Percentiles rank a stretch among this genome's conserved stretches.
Evolutionary conservation across 495 filamentous ascomycete genomes (phyloP).

Genomic region (Platismatia glauca): DNA sequence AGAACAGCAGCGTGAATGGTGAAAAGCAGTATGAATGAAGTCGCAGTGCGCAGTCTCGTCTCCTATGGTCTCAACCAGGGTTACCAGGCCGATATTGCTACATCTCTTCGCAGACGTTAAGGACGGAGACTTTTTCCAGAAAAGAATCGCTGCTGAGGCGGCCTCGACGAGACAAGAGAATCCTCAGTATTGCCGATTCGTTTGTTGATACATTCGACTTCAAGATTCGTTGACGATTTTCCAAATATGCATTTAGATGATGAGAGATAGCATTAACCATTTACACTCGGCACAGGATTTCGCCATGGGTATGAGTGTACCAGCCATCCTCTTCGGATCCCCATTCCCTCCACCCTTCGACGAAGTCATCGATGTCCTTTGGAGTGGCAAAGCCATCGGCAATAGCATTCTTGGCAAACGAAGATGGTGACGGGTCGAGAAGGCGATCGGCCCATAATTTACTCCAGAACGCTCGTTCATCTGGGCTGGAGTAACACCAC

Average conservation of each 20-base stretch:
- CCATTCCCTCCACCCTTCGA: conserved; percentile 37
- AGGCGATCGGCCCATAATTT: conserved; percentile 38
- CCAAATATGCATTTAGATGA: not conserved
- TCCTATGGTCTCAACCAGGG: not conserved
- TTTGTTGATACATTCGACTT: not conserved
- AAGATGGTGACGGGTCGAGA: conserved; percentile 30
- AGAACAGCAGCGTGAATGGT: not conserved
- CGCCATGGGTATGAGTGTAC: conserved; percentile 44
- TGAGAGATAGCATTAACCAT: not conserved
- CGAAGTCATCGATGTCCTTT: conserved; percentile 37
- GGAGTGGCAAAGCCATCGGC: conserved; percentile 32
- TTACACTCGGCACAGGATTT: conserved; percentile 40
- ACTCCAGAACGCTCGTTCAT: conserved; percentile 41
- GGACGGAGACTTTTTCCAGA: not conserved
- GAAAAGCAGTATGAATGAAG: not conserved
- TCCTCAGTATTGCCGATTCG: not conserved
- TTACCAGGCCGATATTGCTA: not conserved
- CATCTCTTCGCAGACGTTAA: not conserved
- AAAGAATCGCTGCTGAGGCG: not conserved
- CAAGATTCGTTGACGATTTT: not conserved
- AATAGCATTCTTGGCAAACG: conserved; percentile 34
- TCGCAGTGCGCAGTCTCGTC: not conserved
- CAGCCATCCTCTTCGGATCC: conserved; percentile 41
- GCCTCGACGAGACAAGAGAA: not conserved
- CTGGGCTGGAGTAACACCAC: conserved; percentile 39